A percentile compares a stretch with the other conserved stretches of the same genome.
These are phyloP conservation scores for Cadophora sp. DNA, from an alignment of 2,329 filamentous ascomycete genomes.

Conservation along the genomic window DNA sequence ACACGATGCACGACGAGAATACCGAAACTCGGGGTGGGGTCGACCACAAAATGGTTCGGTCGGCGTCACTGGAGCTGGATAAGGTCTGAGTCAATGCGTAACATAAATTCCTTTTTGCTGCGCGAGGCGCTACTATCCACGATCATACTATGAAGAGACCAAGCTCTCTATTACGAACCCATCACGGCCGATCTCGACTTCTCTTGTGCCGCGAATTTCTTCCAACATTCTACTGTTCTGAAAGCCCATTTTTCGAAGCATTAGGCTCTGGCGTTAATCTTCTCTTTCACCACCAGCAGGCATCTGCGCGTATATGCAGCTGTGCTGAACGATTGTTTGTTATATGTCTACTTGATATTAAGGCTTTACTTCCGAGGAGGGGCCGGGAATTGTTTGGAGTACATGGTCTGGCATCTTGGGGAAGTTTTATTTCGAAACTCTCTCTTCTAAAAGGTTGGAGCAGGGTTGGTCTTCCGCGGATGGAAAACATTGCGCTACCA, in stretches of 20 bases:
- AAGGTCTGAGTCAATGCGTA: slow-evolving; percentile 34
- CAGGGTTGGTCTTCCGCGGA: not conserved
- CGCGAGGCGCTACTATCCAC: slow-evolving; percentile 31
- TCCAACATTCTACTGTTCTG: slow-evolving; percentile 27
- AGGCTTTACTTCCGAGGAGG: slow-evolving; percentile 25
- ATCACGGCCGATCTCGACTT: slow-evolving; percentile 32
- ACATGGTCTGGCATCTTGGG: slow-evolving; percentile 38
- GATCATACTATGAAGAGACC: slow-evolving; percentile 23
- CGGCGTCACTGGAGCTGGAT: slow-evolving; percentile 43
- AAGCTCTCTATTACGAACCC: slow-evolving; percentile 30
- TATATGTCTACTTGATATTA: slow-evolving; percentile 37
- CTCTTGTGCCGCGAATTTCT: slow-evolving; percentile 27
- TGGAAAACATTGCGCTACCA: not conserved
- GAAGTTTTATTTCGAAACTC: slow-evolving; percentile 19
- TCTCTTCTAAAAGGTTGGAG: slow-evolving; percentile 8
- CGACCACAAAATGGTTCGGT: slow-evolving; percentile 44
- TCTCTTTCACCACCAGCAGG: slow-evolving; percentile 27
- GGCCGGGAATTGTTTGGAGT: slow-evolving; percentile 39
- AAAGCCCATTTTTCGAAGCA: slow-evolving; percentile 33
- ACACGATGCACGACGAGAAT: slow-evolving; percentile 38
- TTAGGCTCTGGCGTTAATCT: slow-evolving; percentile 38
- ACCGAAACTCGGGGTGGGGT: slow-evolving; percentile 45
- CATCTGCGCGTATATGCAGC: slow-evolving; percentile 33
- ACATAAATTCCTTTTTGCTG: slow-evolving; percentile 34
- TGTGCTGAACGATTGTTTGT: slow-evolving; percentile 33